Base-by-base conservation (phyloP, 257 asterid species). In the Nicotiana undulata region DNA sequence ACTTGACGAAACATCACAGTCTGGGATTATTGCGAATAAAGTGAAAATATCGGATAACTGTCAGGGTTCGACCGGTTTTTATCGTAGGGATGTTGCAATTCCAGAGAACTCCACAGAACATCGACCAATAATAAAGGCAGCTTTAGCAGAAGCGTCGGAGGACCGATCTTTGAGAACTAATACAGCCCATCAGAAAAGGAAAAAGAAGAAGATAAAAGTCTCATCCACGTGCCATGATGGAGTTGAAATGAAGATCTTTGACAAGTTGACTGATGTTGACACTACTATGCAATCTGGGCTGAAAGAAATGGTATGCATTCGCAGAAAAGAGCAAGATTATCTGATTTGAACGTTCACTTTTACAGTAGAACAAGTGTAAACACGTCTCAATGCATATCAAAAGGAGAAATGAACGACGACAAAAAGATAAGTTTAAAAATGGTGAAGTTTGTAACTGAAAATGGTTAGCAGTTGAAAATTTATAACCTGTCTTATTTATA, bases 21-120 rank as follows among this genome's bases (percentile, higher is more conserved):
- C 64, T 78, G 81, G 32, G 68, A 80, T 75, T 74, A 80, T 72
- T 79, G 65, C 81, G 37, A 83, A 40, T 58, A 81, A 81, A 60
- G 82, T 44, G 32, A 67, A 58, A 29, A 44, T 74, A 49, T 10
- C 84, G 18, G 83, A 77, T 75, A 79, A 65, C 79, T 17, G 80
- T 34, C 63, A 52, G 81, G 83, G 74, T 74, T 59, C 1, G 40
- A 70, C 80, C 37, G 72, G 52, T 51, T 82, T 82, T 32, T 3
- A 31, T 31, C 34, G 5, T 31, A 31, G 34, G 34, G 34, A 31
- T 31, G 75, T 67, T 44, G 63, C 84, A 55, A 63, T 60, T 49
- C 75, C 80, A 3, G 84, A 81, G 46, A 80, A 63, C 29, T 26
- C 68, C 61, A 60, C 46, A 40, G 81, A 44, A 16, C 22, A 83